Percentiles rank a stretch among this genome's conserved stretches.
Evolutionary conservation across 169 alveolate species (phyloP).

Genomic region (Theileria equi): DNA sequence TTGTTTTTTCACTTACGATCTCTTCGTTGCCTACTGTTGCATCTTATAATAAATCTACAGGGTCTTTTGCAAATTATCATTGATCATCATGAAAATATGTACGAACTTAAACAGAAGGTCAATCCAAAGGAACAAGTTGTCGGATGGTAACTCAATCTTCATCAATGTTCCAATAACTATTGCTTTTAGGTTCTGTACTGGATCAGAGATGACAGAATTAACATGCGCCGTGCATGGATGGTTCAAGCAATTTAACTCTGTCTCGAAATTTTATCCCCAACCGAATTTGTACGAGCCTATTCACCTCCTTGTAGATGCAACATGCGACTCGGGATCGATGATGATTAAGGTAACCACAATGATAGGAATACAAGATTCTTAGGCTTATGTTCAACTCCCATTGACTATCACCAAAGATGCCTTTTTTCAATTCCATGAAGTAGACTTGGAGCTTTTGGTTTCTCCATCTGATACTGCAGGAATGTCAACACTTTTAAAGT

Average conservation of each 20-base stretch:
- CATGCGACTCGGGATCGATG: constrained; percentile 82
- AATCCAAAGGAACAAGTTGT: constrained; percentile 86
- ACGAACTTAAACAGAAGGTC: constrained; percentile 83
- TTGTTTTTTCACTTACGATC: background rate
- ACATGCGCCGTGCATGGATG: constrained; percentile 91
- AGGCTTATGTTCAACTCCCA: constrained; percentile 80
- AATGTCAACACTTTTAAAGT: constrained; percentile 28
- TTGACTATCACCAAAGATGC: constrained; percentile 77
- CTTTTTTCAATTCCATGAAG: constrained; percentile 83
- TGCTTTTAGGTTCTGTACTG: constrained; percentile 78
- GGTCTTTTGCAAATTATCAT: constrained; percentile 87
- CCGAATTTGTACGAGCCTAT: constrained; percentile 87
- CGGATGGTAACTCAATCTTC: constrained; percentile 72
- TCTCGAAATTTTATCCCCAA: constrained; percentile 85
- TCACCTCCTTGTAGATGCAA: constrained; percentile 86
- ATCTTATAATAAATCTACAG: constrained; percentile 24
- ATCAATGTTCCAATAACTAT: background rate
- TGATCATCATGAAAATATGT: constrained; percentile 89
- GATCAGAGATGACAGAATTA: constrained; percentile 84
- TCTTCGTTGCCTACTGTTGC: background rate
- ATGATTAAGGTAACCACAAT: constrained; percentile 70
- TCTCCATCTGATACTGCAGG: constrained; percentile 70
- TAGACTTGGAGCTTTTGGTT: constrained; percentile 74
- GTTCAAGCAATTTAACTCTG: constrained; percentile 84
- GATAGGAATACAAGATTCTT: constrained; percentile 2